Percentiles rank a stretch among this genome's conserved stretches.
Conservation (phyloP, 2,329 filamentous ascomycete genomes). For the Penicillium janthinellum region DNA sequence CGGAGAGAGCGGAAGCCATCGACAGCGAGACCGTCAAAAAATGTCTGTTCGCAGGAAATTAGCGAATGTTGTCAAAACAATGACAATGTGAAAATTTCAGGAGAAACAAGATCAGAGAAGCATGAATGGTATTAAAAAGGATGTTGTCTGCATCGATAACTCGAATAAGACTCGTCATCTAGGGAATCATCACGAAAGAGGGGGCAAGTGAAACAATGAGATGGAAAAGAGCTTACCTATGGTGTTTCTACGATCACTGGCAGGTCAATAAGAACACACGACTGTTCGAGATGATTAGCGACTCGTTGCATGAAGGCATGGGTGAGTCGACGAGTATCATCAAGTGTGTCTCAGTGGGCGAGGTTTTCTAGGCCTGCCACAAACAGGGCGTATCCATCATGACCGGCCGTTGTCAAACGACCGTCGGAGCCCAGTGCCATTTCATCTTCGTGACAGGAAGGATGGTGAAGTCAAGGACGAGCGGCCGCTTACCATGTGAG, state of each 20-base stretch:
- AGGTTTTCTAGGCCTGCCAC: conserved; percentile 99
- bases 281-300: conserved; percentile 31
- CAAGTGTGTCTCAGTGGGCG: conserved; percentile 75
- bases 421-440: conserved; percentile 95
- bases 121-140: conserved; percentile 62
- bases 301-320: conserved; percentile 22
- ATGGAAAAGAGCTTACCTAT: conserved; percentile 18
- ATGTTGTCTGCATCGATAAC: conserved; percentile 63
- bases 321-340: conserved; percentile 24
- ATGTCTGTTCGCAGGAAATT: conserved; percentile 11
- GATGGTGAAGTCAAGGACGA: conserved; percentile 5
- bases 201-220: background rate
- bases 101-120: conserved; percentile 49
- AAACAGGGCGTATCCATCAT: conserved; percentile 84
- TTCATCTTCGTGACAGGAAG: conserved; percentile 41
- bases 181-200: conserved; percentile 53
- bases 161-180: conserved; percentile 69
- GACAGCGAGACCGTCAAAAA: background rate
- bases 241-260: conserved; percentile 17
- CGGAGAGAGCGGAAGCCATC: background rate
- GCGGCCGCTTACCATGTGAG: conserved; percentile 29
- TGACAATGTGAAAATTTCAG: conserved; percentile 3
- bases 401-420: conserved; percentile 55
- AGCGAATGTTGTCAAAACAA: conserved; percentile 14
- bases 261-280: conserved; percentile 14